Evolutionary conservation across 2,329 filamentous ascomycete species (phyloP), one percentile per base, ranked within the genome.

Genomic region (Coniella lustricola): DNA sequence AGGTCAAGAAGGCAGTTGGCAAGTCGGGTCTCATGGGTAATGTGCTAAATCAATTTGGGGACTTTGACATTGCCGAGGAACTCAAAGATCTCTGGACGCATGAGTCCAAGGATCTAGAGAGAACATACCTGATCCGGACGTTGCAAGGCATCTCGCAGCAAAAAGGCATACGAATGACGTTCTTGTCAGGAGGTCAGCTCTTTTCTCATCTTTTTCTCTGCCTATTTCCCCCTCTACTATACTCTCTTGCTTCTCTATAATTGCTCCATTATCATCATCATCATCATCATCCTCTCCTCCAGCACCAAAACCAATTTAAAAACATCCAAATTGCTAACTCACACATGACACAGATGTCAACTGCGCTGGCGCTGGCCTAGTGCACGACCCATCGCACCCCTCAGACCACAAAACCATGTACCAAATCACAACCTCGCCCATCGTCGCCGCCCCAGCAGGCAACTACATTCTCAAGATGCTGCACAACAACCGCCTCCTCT

Each of bases 371-470:
- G 93, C 93, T 18, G 93, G 93, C 50, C 78, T 98, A 10, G 82
- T 98, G 2, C 93, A 98, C 67, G 93, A 98, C 67, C 93, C 93
- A 0, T 79, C 85, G 17, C 88, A 93, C 64, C 91, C 91, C 0
- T 82, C 81, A 34, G 90, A 97, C 67, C 90, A 97, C 76, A 98
- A 97, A 70, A 96, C 93, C 22, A 98, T 98, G 91, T 98, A 97
- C 70, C 93, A 98, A 66, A 79, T 98, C 64, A 96, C 97, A 64
- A 85, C 90, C 2, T 90, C 90, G 3, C 84, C 90, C 7, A 88
- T 98, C 52, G 91, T 97, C 47, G 94, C 95, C 40, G 85, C 87
- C 0, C 91, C 93, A 0, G 86, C 89, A 2, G 79, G 85, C 41
- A 80, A 78, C 56, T 95, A 96, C 68, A 84, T 97, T 36, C 76